phyloP scores from a whole-genome alignment of 2,329 filamentous ascomycete genomes.

The Achaetomium macrosporum region DNA sequence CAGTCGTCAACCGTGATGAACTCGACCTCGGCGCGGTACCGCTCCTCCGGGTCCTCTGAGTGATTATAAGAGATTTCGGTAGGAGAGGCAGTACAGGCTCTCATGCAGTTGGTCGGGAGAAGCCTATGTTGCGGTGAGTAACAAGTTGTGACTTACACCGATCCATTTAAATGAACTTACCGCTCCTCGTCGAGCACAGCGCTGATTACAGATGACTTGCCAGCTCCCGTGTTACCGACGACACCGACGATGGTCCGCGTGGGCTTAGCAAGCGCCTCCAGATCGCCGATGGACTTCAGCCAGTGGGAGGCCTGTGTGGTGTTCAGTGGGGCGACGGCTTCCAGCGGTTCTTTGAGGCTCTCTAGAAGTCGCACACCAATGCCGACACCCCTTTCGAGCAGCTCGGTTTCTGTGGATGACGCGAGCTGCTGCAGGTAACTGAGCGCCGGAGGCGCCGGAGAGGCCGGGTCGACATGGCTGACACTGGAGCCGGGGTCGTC shows the following conservation, averaged over 20 bases:
- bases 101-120: conserved; percentile 43
- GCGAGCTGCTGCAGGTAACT: conserved; percentile 12
- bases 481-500: conserved; percentile 1
- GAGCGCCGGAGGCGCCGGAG: neutral
- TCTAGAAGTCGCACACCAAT: conserved; percentile 11
- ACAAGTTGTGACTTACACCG: neutral
- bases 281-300: conserved; percentile 15
- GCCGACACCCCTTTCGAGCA: conserved; percentile 14
- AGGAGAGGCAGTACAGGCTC: conserved; percentile 55
- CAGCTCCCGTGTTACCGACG: conserved; percentile 55
- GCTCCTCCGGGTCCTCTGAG: conserved; percentile 30
- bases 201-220: conserved; percentile 58
- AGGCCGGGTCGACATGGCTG: neutral
- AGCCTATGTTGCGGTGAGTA: conserved; percentile 26
- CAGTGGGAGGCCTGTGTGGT: conserved; percentile 14
- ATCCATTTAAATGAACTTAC: conserved; percentile 25
- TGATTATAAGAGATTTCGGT: conserved; percentile 55
- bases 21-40: conserved; percentile 46
- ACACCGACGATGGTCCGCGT: conserved; percentile 45
- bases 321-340: neutral
- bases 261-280: conserved; percentile 24
- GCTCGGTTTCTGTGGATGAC: neutral
- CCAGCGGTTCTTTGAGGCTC: conserved; percentile 12
- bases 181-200: conserved; percentile 55
- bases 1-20: conserved; percentile 50